A percentile compares a stretch with the other conserved stretches of the same genome.
These are phyloP conservation scores for Colletotrichum sp. DNA, from an alignment of 2,329 filamentous ascomycete species.

Conservation along the genomic window DNA sequence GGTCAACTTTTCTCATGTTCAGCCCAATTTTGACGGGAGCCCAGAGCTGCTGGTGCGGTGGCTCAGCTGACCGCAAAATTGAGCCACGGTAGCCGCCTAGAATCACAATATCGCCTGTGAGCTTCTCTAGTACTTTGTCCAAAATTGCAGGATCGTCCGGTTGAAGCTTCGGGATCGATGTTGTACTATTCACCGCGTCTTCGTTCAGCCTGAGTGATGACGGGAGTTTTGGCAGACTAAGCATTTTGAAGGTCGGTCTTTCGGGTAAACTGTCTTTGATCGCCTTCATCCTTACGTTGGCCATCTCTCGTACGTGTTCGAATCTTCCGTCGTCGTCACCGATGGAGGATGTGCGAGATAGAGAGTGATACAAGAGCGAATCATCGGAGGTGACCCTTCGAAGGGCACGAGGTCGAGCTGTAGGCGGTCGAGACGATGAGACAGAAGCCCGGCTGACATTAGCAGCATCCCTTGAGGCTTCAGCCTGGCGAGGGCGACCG, in stretches of 20 bases:
- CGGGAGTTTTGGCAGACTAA: constrained; percentile 62
- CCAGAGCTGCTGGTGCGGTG: constrained; percentile 88
- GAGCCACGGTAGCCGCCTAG: constrained; percentile 92
- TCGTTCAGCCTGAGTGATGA: constrained; percentile 30
- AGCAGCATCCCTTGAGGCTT: not conserved
- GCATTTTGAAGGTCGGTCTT: constrained; percentile 75
- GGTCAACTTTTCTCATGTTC: constrained; percentile 88
- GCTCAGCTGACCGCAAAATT: constrained; percentile 81
- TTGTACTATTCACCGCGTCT: constrained; percentile 23
- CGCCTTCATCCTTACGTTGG: constrained; percentile 88
- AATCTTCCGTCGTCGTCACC: constrained; percentile 81
- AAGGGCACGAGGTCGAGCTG: constrained; percentile 35
- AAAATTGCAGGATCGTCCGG: constrained; percentile 36
- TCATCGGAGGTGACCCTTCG: constrained; percentile 76
- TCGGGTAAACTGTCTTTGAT: constrained; percentile 89
- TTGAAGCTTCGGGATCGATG: constrained; percentile 24
- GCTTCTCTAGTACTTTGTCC: constrained; percentile 64
- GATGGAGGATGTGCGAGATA: constrained; percentile 81
- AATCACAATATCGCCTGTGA: constrained; percentile 86
- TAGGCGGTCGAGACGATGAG: constrained; percentile 3
- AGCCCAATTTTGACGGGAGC: constrained; percentile 92
- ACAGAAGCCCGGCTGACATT: not conserved
- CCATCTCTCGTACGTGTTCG: constrained; percentile 79
- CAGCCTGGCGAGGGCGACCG: not conserved
- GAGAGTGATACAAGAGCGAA: constrained; percentile 75